Conservation (phyloP, 495 filamentous ascomycete genomes). For the Aspergillus wentii region DNA sequence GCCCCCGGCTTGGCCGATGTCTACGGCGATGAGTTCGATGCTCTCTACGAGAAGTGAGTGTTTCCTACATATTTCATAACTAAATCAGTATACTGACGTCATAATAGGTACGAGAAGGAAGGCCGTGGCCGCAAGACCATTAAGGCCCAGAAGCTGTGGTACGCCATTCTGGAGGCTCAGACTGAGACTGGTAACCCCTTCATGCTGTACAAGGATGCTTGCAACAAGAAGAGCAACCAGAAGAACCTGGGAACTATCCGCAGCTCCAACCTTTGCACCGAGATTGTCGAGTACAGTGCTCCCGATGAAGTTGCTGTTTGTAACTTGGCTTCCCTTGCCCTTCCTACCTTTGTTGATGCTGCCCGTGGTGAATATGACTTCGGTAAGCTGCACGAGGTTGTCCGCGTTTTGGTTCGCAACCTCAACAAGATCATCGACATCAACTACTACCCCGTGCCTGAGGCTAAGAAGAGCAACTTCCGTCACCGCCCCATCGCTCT, state of each 20-base stretch:
- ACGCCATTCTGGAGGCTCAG: constrained; percentile 94
- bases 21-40: constrained; percentile 95
- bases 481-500: constrained; percentile 91
- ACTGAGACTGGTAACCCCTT: constrained; percentile 98
- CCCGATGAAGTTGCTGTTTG: constrained; percentile 98
- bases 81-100: constrained; percentile 4
- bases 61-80: neutral
- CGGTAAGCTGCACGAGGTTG: constrained; percentile 88
- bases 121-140: constrained; percentile 83
- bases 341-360: constrained; percentile 85
- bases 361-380: constrained; percentile 83
- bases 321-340: constrained; percentile 91
- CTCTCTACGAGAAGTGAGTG: constrained; percentile 72
- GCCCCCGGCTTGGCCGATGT: constrained; percentile 91
- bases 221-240: constrained; percentile 99
- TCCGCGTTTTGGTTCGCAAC: constrained; percentile 83
- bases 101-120: constrained; percentile 73
- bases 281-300: constrained; percentile 95
- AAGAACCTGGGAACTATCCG: constrained; percentile 98
- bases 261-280: constrained; percentile 97
- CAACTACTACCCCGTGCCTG: constrained; percentile 93
- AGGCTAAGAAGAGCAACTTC: constrained; percentile 92
- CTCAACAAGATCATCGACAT: constrained; percentile 96
- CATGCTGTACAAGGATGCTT: constrained; percentile 98
- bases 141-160: constrained; percentile 99